phyloP scores from a whole-genome alignment of 805 yeast species.

The Wickerhamiella lipophila region DNA sequence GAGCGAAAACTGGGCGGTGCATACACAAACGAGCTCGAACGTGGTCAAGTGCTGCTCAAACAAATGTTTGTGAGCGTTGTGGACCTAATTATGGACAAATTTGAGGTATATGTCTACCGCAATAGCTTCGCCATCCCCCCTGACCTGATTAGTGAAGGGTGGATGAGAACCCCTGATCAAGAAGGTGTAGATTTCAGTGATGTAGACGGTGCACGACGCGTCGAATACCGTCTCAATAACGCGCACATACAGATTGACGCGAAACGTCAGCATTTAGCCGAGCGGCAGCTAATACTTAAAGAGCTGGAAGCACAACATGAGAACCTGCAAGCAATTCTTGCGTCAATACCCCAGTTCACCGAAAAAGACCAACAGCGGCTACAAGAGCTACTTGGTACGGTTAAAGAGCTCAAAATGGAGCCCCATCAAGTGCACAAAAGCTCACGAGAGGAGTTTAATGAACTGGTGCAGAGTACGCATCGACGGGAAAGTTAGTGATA shows the following conservation, averaged over 20 bases:
- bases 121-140: slow-evolving; percentile 62
- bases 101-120: slow-evolving; percentile 68
- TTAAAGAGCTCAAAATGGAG: neutral
- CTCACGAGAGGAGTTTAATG: slow-evolving; percentile 1
- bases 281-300: neutral
- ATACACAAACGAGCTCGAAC: slow-evolving; percentile 19
- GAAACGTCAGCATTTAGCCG: neutral
- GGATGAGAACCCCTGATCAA: slow-evolving; percentile 58
- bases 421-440: neutral
- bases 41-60: slow-evolving; percentile 61
- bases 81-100: slow-evolving; percentile 68
- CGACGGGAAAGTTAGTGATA: no score
- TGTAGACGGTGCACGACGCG: neutral
- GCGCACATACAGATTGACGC: neutral
- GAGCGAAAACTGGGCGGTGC: slow-evolving; percentile 24
- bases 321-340: neutral
- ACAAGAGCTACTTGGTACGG: neutral
- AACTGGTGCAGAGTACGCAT: neutral
- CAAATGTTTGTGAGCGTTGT: slow-evolving; percentile 66
- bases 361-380: neutral
- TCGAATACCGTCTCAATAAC: neutral
- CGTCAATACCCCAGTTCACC: neutral
- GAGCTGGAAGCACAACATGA: slow-evolving; percentile 1
- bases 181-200: slow-evolving; percentile 28
- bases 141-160: slow-evolving; percentile 51